These are phyloP conservation scores for Lachnellula occidentalis DNA, from an alignment of 2,329 filamentous ascomycete genomes.

Conservation along the genomic window DNA sequence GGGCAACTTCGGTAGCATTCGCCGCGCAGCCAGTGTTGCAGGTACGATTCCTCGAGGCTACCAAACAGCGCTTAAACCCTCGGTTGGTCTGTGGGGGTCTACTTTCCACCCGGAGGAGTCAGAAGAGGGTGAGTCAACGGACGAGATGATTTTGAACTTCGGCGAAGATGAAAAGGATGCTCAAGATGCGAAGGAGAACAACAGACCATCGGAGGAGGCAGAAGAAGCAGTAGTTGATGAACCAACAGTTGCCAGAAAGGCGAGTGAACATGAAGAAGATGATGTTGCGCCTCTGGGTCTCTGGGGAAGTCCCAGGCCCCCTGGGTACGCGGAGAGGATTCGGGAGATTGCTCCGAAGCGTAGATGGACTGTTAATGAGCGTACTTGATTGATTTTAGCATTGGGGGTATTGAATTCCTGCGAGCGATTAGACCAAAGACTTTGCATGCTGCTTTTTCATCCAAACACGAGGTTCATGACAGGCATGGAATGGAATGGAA, in stretches of 20 bases:
- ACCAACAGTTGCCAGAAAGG: neutral
- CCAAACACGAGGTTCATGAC: no score
- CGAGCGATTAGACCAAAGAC: neutral
- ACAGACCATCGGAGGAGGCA: neutral
- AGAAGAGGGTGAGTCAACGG: slow-evolving; percentile 32
- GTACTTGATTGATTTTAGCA: slow-evolving; percentile 1
- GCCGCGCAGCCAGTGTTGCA: slow-evolving; percentile 28
- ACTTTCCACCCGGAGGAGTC: slow-evolving; percentile 36
- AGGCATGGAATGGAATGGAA: no score
- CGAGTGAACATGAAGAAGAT: slow-evolving; percentile 21
- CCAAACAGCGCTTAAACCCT: slow-evolving; percentile 26
- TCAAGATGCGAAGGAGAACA: neutral
- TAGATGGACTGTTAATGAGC: slow-evolving; percentile 51
- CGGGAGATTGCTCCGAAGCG: slow-evolving; percentile 46
- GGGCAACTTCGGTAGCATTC: slow-evolving; percentile 29
- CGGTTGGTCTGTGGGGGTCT: slow-evolving; percentile 45
- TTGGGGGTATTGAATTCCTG: neutral
- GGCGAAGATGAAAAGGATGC: slow-evolving; percentile 30
- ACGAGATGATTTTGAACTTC: slow-evolving; percentile 47
- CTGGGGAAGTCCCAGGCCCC: slow-evolving; percentile 42
- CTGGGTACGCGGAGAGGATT: slow-evolving; percentile 41
- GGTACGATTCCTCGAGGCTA: slow-evolving; percentile 20
- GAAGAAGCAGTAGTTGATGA: slow-evolving; percentile 1
- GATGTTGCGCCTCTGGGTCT: slow-evolving; percentile 36
- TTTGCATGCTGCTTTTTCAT: neutral